These are phyloP conservation scores for Starmerella floricola DNA, from an alignment of 805 yeast genomes.

Conservation along the genomic window DNA sequence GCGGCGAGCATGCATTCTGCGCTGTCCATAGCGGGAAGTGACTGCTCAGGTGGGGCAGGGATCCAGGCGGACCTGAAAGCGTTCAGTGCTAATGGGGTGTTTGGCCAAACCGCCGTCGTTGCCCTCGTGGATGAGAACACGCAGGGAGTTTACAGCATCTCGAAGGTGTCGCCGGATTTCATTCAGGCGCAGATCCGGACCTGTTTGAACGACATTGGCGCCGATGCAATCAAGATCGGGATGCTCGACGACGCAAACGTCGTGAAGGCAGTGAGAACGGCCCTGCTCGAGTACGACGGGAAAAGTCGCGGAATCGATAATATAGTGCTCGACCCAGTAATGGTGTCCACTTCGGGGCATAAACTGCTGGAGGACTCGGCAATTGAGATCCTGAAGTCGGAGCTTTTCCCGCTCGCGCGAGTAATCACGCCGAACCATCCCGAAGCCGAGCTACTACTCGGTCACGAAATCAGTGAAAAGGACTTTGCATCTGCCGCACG, in stretches of 20 bases:
- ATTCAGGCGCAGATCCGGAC: slow-evolving; percentile 41
- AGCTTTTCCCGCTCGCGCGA: slow-evolving; percentile 41
- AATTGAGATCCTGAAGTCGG: slow-evolving; percentile 34
- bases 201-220: slow-evolving; percentile 47
- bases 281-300: slow-evolving; percentile 10
- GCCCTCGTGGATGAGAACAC: slow-evolving; percentile 77
- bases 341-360: slow-evolving; percentile 71
- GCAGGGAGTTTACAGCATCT: slow-evolving; percentile 19
- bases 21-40: slow-evolving; percentile 44
- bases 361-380: slow-evolving; percentile 40
- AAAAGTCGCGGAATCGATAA: slow-evolving; percentile 5
- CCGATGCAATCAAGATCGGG: slow-evolving; percentile 68
- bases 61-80: slow-evolving; percentile 82
- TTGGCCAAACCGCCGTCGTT: slow-evolving; percentile 64
- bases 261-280: slow-evolving; percentile 35
- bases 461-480: slow-evolving; percentile 6
- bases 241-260: slow-evolving; percentile 49
- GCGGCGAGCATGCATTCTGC: slow-evolving; percentile 9
- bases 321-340: slow-evolving; percentile 65
- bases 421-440: slow-evolving; percentile 63
- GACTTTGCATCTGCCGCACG: slow-evolving; percentile 17
- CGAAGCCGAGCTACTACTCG: slow-evolving; percentile 40
- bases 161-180: slow-evolving; percentile 25
- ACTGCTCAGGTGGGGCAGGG: slow-evolving; percentile 84
- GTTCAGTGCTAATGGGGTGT: slow-evolving; percentile 59